Conservation (phyloP, 2,329 filamentous ascomycete species). For the Phialophora verrucosa region DNA sequence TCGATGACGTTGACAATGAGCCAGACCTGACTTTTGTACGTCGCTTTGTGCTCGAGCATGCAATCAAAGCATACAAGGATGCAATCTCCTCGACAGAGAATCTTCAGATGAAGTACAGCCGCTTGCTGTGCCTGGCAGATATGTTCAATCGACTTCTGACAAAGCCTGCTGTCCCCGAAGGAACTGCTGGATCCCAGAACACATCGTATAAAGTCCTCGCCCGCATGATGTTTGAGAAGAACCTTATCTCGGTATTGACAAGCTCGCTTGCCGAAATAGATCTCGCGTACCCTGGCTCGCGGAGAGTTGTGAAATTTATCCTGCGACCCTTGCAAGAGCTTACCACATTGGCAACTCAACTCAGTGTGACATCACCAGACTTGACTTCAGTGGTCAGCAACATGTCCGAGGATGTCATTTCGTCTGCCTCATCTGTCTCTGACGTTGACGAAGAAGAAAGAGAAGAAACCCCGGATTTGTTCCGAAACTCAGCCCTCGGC, state of each 20-base stretch:
- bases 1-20: slow-evolving; percentile 72
- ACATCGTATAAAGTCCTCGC: slow-evolving; percentile 81
- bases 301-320: slow-evolving; percentile 95
- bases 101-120: slow-evolving; percentile 83
- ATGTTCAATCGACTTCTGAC: slow-evolving; percentile 92
- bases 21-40: slow-evolving; percentile 88
- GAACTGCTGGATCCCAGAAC: slow-evolving; percentile 45
- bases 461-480: slow-evolving; percentile 95
- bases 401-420: slow-evolving; percentile 83
- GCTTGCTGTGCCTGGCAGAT: slow-evolving; percentile 84
- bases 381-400: slow-evolving; percentile 70
- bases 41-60: slow-evolving; percentile 91
- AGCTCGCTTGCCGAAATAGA: slow-evolving; percentile 94
- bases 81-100: slow-evolving; percentile 78
- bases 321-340: slow-evolving; percentile 85
- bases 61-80: slow-evolving; percentile 89
- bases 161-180: slow-evolving; percentile 71
- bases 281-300: slow-evolving; percentile 89
- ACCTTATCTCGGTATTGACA: slow-evolving; percentile 86
- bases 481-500: slow-evolving; percentile 92
- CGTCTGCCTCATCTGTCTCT: slow-evolving; percentile 84
- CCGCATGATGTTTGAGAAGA: slow-evolving; percentile 98
- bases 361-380: slow-evolving; percentile 74
- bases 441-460: slow-evolving; percentile 83
- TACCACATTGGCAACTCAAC: slow-evolving; percentile 81